Evolutionary conservation across 805 yeast species (phyloP).

Genomic region (Barnettozyma pratensis): DNA sequence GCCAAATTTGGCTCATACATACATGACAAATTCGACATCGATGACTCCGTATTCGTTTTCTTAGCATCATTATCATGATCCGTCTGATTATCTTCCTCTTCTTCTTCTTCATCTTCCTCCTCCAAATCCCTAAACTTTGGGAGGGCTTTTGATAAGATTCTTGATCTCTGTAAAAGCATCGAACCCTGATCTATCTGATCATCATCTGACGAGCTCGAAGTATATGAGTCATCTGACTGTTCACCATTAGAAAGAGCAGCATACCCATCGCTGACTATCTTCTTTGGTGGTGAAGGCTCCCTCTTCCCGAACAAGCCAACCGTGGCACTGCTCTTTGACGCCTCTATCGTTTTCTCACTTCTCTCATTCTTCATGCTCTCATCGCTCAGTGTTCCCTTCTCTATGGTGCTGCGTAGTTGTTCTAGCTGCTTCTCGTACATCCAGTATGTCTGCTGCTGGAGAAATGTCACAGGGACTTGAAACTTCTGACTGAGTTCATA

Average conservation of each 20-base stretch:
- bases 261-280: too few relatives aligned
- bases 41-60: slow-evolving; percentile 16
- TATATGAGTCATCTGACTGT: background rate
- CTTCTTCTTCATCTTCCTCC: slow-evolving; percentile 18
- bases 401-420: slow-evolving; percentile 19
- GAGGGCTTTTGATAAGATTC: slow-evolving; percentile 18
- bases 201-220: background rate
- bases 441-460: slow-evolving; percentile 27
- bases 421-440: slow-evolving; percentile 25
- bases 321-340: background rate
- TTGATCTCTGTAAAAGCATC: slow-evolving; percentile 21
- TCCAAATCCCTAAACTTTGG: slow-evolving; percentile 16
- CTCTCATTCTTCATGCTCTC: slow-evolving; percentile 3
- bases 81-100: background rate
- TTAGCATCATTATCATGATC: background rate
- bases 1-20: slow-evolving; percentile 8
- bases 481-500: slow-evolving; percentile 7
- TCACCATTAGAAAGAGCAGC: background rate
- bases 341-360: slow-evolving; percentile 3
- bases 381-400: slow-evolving; percentile 12
- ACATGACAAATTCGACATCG: slow-evolving; percentile 30
- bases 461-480: slow-evolving; percentile 20
- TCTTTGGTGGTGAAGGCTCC: background rate
- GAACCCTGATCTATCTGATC: slow-evolving; percentile 12
- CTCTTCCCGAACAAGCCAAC: slow-evolving; percentile 1